Conservation (phyloP, 495 filamentous ascomycete species). For the Oleoguttula mirabilis region DNA sequence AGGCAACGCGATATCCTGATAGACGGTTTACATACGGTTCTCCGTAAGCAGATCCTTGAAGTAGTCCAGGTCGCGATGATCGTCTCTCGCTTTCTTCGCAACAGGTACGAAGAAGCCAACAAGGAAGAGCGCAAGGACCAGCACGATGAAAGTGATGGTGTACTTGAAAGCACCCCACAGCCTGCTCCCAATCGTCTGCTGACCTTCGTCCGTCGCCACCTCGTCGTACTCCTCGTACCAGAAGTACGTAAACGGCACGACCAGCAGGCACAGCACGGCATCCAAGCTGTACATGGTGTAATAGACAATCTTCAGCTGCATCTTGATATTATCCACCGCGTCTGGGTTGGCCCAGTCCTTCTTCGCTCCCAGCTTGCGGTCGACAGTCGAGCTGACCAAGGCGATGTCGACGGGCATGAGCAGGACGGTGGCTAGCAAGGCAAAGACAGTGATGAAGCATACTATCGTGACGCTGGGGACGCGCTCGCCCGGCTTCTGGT, state of each 20-base stretch:
- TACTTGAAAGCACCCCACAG: slow-evolving; percentile 83
- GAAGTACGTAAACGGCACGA: slow-evolving; percentile 94
- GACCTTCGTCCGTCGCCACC: slow-evolving; percentile 63
- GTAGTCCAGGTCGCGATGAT: slow-evolving; percentile 67
- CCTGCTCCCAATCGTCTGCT: slow-evolving; percentile 53
- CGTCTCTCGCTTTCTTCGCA: slow-evolving; percentile 38
- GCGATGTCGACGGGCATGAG: slow-evolving; percentile 93
- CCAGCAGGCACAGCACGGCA: slow-evolving; percentile 76
- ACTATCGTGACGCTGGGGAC: slow-evolving; percentile 67
- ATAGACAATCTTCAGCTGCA: slow-evolving; percentile 76
- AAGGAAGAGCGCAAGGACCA: slow-evolving; percentile 73
- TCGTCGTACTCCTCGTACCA: slow-evolving; percentile 96
- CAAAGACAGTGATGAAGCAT: slow-evolving; percentile 71
- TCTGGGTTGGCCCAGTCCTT: slow-evolving; percentile 88
- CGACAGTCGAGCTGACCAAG: slow-evolving; percentile 76
- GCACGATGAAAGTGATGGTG: slow-evolving; percentile 67
- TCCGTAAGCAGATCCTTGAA: slow-evolving; percentile 74
- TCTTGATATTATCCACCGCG: slow-evolving; percentile 60
- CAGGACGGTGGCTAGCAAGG: slow-evolving; percentile 82
- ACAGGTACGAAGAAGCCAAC: slow-evolving; percentile 88
- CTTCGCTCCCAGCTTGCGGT: slow-evolving; percentile 61
- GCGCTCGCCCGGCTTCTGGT: slow-evolving; percentile 79
- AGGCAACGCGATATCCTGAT: too few relatives aligned
- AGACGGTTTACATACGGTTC: slow-evolving; percentile 49
- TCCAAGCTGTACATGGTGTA: slow-evolving; percentile 88